A percentile compares a stretch with the other conserved stretches of the same genome.
These are phyloP conservation scores for Draba incana DNA, from an alignment of 345 rosid species.

Conservation along the genomic window DNA sequence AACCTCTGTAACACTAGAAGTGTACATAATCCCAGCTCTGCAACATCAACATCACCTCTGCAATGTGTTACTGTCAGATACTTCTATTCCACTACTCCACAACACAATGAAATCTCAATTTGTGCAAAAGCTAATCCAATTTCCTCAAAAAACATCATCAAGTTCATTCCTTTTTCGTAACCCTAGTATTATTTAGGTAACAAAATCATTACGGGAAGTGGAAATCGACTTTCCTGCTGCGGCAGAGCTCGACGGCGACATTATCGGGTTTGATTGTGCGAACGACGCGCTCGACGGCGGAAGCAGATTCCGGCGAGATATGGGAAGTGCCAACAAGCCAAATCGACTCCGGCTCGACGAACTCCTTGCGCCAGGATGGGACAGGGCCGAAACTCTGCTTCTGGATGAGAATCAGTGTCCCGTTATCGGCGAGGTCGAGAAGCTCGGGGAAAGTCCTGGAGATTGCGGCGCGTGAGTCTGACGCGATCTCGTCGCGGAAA, in stretches of 20 bases:
- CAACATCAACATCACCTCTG: conserved; percentile 54
- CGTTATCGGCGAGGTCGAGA: conserved; percentile 66
- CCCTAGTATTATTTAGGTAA: neutral
- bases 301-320: conserved; percentile 63
- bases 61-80: conserved; percentile 52
- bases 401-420: conserved; percentile 59
- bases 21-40: conserved; percentile 98
- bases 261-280: conserved; percentile 70
- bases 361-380: conserved; percentile 77
- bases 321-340: conserved; percentile 82
- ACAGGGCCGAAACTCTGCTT: conserved; percentile 70
- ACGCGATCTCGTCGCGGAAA: conserved; percentile 57
- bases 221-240: conserved; percentile 73
- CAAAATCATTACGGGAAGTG: neutral
- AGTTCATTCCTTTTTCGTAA: neutral
- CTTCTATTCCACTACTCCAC: neutral
- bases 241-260: conserved; percentile 90
- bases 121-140: neutral
- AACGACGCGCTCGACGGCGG: conserved; percentile 70
- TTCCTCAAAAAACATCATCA: neutral
- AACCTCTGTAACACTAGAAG: conserved; percentile 48
- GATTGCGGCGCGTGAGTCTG: conserved; percentile 59
- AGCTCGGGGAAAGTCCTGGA: conserved; percentile 55
- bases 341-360: conserved; percentile 75
- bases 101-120: neutral